These are phyloP conservation scores for Centaurea solstitialis DNA, from an alignment of 129 eudicot species.

Conservation along the genomic window DNA sequence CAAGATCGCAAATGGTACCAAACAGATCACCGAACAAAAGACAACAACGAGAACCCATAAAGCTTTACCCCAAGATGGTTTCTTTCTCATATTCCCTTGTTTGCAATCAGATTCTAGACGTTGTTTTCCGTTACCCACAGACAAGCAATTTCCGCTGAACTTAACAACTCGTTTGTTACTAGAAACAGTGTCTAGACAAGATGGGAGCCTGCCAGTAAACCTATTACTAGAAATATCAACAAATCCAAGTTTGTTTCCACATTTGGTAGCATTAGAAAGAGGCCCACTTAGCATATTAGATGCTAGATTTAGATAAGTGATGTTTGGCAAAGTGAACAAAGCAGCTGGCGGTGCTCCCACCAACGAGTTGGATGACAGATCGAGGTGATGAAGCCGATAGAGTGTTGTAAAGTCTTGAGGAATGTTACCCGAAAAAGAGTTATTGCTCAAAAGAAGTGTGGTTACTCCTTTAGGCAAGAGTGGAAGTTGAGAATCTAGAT, in stretches of 20 bases:
- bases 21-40: slow-evolving; percentile 39
- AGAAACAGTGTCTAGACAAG: slow-evolving; percentile 49
- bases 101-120: slow-evolving; percentile 61
- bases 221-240: slow-evolving; percentile 74
- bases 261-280: slow-evolving; percentile 52
- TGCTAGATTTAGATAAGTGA: slow-evolving; percentile 73
- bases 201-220: slow-evolving; percentile 66
- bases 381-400: slow-evolving; percentile 66
- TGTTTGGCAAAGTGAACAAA: slow-evolving; percentile 64
- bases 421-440: slow-evolving; percentile 62
- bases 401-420: slow-evolving; percentile 48
- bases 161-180: slow-evolving; percentile 53
- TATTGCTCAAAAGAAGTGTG: slow-evolving; percentile 65
- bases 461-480: slow-evolving; percentile 55
- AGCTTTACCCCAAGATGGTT: slow-evolving; percentile 36
- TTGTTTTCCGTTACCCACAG: slow-evolving; percentile 49
- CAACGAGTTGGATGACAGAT: slow-evolving; percentile 62
- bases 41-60: slow-evolving; percentile 47
- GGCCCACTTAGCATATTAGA: slow-evolving; percentile 67
- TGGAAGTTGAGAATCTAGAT: slow-evolving; percentile 65
- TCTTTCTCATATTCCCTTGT: slow-evolving; percentile 26
- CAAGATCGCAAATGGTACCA: slow-evolving; percentile 44
- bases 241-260: slow-evolving; percentile 68
- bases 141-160: slow-evolving; percentile 69
- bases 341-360: slow-evolving; percentile 53